A percentile compares a stretch with the other conserved stretches of the same genome.
Conservation (phyloP, 192 early-diverging fungal genomes). For the Backusella westeae region DNA sequence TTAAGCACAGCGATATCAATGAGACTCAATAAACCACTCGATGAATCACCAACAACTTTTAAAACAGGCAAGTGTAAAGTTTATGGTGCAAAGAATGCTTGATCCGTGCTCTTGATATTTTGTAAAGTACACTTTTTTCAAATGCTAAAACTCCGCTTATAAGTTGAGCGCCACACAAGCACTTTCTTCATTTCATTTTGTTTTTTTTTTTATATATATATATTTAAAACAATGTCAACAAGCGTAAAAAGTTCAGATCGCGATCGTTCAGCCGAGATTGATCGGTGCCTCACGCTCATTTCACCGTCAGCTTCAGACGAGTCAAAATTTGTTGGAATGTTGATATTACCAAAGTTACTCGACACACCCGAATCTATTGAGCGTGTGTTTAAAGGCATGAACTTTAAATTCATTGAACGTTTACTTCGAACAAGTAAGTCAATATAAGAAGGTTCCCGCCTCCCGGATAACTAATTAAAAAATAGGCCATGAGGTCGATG, state of each 20-base stretch:
- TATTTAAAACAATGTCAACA: background rate
- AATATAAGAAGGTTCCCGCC: background rate
- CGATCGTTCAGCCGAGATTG: constrained; percentile 30
- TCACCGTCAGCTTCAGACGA: constrained; percentile 40
- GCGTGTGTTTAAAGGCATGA: constrained; percentile 45
- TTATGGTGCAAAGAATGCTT: no score
- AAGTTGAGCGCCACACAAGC: no score
- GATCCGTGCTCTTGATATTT: no score
- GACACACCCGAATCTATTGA: constrained; percentile 31
- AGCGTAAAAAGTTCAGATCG: constrained; percentile 11
- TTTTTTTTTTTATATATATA: background rate
- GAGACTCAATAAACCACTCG: no score
- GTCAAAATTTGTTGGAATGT: constrained; percentile 50
- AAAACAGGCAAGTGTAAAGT: no score
- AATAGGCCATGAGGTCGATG: background rate
- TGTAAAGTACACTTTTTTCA: background rate
- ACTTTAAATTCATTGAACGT: constrained; percentile 51
- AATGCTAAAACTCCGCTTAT: no score
- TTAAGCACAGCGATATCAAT: no score
- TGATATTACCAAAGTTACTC: constrained; percentile 45
- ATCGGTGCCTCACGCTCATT: constrained; percentile 42
- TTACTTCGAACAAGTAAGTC: constrained; percentile 42
- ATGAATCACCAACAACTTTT: no score
- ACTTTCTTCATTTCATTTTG: no score
- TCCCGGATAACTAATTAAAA: background rate